phyloP scores from a whole-genome alignment of 169 alveolate species.

The Cryptosporidium ubiquitum region DNA sequence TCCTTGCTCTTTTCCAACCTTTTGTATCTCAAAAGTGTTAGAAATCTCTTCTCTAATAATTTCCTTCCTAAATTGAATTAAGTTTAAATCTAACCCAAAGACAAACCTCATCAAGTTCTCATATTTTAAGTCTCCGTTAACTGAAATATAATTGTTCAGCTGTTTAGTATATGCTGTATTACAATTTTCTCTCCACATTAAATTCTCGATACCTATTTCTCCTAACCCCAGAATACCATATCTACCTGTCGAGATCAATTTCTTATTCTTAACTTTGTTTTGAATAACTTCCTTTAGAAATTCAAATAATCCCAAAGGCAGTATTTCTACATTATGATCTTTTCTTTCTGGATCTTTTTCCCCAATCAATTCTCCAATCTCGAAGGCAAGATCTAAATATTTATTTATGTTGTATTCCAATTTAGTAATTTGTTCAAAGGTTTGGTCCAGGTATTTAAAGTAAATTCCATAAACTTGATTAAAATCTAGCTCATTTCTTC shows the following conservation, averaged over 20 bases:
- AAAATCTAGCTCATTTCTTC: constrained; percentile 1
- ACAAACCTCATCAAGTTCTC: neutral
- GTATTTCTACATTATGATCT: neutral
- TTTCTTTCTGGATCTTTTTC: neutral
- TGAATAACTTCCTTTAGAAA: neutral
- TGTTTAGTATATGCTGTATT: neutral
- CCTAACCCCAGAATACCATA: neutral
- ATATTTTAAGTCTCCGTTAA: neutral
- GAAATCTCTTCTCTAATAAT: neutral
- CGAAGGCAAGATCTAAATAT: neutral
- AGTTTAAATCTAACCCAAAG: constrained; percentile 4
- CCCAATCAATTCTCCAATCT: neutral
- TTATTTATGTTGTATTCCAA: neutral
- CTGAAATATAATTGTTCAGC: constrained; percentile 20
- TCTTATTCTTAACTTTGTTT: neutral
- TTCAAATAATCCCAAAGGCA: neutral
- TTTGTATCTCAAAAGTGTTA: neutral
- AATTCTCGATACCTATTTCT: neutral
- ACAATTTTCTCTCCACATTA: neutral
- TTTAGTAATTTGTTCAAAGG: neutral
- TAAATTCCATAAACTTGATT: constrained; percentile 6
- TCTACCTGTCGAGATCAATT: neutral
- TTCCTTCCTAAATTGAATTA: neutral
- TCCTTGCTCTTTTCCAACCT: neutral
- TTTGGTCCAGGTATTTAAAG: neutral